Base-by-base conservation (phyloP, 2,329 filamentous ascomycete genomes). In the Xylaria sp. region DNA sequence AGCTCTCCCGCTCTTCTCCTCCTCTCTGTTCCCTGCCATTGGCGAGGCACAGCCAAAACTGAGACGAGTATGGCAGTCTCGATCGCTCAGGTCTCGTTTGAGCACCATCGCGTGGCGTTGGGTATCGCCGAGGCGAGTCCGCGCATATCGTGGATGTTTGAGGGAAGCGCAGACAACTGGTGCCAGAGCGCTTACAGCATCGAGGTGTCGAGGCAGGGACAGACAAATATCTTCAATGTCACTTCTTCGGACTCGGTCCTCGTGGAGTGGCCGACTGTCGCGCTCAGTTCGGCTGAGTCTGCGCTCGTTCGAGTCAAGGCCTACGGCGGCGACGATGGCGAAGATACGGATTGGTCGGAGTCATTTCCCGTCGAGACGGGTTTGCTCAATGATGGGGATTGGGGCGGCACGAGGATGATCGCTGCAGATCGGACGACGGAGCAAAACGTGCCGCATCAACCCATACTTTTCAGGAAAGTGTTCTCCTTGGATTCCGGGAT, bases 61-160 rank as follows among this genome's bases (percentile, higher is more conserved):
- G 47, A 64, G 50, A 37, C 57, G 35, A 13, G 4, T 10, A 77
- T 76, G 75, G 69, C 74, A 39, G 69, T 77, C 4, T 71, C 72
- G 8, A 76, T 78, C 9, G 71, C 72, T 0, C 69, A 72, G 42
- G 58, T 79, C 8, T 71, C 69, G 46, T 78, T 79, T 55, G 76
- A 79, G 64, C 76, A 79, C 53, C 75, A 79, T 42, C 71, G 70
- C 1, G 58, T 66, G 3, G 71, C 75, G 16, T 64, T 80, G 2
- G 79, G 79, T 4, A 79, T 81, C 34, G 76, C 71, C 2, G 77
- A 80, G 57, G 65, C 70, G 0, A 56, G 69, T 8, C 79, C 79
- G 7, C 72, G 79, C 0, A 75, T 81, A 49, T 79, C 78, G 1
- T 81, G 79, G 78, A 65, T 73, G 3, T 79, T 80, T 51, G 70